Percentiles rank a stretch among this genome's conserved stretches.
phyloP scores from a whole-genome alignment of 140 eudicot genomes.

The Flaveria floridana region DNA sequence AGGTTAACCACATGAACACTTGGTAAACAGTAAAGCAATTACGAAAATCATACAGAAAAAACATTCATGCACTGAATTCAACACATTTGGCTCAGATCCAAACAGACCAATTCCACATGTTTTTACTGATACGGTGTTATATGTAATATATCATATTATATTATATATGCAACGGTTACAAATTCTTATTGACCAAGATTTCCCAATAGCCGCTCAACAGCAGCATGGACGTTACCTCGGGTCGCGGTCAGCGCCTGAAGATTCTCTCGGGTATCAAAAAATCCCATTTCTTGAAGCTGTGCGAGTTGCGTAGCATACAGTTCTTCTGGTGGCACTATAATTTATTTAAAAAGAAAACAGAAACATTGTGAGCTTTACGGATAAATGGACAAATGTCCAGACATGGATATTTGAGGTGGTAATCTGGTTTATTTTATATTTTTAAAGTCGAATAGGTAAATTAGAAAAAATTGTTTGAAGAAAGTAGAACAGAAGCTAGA shows the following conservation, averaged over 20 bases:
- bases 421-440: neutral
- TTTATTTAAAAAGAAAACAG: neutral
- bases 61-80: slow-evolving; percentile 37
- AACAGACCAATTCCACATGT: slow-evolving; percentile 40
- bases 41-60: slow-evolving; percentile 28
- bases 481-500: neutral
- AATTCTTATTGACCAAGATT: slow-evolving; percentile 55
- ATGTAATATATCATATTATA: slow-evolving; percentile 22
- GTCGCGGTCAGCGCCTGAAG: slow-evolving; percentile 72
- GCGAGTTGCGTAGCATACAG: slow-evolving; percentile 66
- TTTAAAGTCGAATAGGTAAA: neutral
- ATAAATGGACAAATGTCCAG: neutral
- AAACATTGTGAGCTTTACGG: neutral
- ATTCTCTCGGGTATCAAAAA: slow-evolving; percentile 65
- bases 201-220: slow-evolving; percentile 75
- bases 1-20: neutral
- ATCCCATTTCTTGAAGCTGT: slow-evolving; percentile 85
- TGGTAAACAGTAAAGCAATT: slow-evolving; percentile 18
- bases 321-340: slow-evolving; percentile 67
- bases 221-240: slow-evolving; percentile 73
- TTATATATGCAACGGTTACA: slow-evolving; percentile 19
- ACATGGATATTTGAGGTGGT: slow-evolving; percentile 16
- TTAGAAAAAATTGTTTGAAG: neutral
- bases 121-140: slow-evolving; percentile 26
- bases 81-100: slow-evolving; percentile 34